These are phyloP conservation scores for Daldinia childiae DNA, from an alignment of 495 filamentous ascomycete genomes.

Conservation along the genomic window DNA sequence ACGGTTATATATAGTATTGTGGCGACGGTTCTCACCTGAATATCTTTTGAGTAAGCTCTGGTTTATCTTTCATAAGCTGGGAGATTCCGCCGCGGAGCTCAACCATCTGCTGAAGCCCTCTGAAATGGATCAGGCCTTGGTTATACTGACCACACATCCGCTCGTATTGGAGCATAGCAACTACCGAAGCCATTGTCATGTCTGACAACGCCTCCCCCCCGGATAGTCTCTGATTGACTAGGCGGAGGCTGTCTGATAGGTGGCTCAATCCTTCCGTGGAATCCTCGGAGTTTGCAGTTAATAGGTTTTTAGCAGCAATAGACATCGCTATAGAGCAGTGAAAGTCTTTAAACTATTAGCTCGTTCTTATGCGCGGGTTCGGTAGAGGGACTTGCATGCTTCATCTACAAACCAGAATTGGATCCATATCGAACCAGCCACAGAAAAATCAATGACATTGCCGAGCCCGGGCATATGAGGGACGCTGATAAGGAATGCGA, in stretches of 20 bases:
- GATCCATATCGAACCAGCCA: neutral
- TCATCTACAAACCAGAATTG: constrained; percentile 2
- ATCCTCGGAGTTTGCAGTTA: neutral
- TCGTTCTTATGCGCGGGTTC: neutral
- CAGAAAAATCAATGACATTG: neutral
- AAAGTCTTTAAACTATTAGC: neutral
- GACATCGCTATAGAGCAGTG: neutral
- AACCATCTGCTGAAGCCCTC: neutral
- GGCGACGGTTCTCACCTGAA: neutral
- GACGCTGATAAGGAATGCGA: neutral
- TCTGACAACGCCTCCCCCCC: neutral
- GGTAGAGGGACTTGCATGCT: neutral
- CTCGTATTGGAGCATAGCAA: neutral
- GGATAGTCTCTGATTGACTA: neutral
- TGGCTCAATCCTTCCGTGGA: neutral
- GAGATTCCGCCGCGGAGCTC: neutral
- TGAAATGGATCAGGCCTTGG: neutral
- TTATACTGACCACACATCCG: neutral
- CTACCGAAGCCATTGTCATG: neutral
- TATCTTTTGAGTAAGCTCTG: neutral
- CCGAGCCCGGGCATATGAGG: neutral
- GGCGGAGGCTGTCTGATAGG: neutral
- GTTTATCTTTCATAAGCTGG: neutral
- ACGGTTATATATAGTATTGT: no score
- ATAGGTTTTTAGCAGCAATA: neutral